Conservation (phyloP, 345 rosid genomes). For the Acer yangbiense region DNA sequence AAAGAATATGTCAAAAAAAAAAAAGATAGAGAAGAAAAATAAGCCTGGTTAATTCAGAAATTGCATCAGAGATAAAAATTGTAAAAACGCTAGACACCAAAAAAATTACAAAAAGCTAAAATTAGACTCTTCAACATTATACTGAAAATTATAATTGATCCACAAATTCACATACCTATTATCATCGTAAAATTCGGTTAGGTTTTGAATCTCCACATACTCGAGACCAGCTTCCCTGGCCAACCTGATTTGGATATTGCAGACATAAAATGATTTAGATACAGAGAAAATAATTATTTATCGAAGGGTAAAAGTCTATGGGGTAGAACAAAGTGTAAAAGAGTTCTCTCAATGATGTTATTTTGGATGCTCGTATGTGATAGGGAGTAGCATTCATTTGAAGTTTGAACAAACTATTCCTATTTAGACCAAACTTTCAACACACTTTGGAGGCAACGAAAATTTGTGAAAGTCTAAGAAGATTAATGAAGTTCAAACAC, state of each 20-base stretch:
- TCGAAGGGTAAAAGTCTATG: not conserved
- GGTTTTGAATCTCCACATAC: slow-evolving; percentile 90
- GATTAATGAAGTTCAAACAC: not conserved
- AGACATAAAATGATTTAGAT: not conserved
- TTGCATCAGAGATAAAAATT: not conserved
- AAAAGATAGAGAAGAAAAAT: not conserved
- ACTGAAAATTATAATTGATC: not conserved
- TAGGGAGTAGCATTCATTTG: not conserved
- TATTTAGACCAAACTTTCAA: not conserved
- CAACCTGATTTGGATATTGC: slow-evolving; percentile 54
- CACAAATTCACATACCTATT: slow-evolving; percentile 51
- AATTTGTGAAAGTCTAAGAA: not conserved
- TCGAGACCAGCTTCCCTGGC: slow-evolving; percentile 97
- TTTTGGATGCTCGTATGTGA: not conserved
- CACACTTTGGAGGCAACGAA: slow-evolving; percentile 3
- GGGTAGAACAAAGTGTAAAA: not conserved
- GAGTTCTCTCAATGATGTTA: slow-evolving; percentile 10
- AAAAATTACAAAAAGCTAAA: not conserved
- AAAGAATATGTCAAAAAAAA: not conserved
- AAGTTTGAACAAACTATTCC: not conserved
- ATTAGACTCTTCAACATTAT: not conserved
- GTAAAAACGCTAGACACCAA: not conserved
- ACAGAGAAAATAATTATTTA: not conserved
- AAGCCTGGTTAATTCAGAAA: slow-evolving; percentile 20
- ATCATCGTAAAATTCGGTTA: slow-evolving; percentile 92